Evolutionary conservation across 2,329 filamentous ascomycete genomes (phyloP), one percentile per base, ranked within the genome.

Genomic region (Periconia digitata): DNA sequence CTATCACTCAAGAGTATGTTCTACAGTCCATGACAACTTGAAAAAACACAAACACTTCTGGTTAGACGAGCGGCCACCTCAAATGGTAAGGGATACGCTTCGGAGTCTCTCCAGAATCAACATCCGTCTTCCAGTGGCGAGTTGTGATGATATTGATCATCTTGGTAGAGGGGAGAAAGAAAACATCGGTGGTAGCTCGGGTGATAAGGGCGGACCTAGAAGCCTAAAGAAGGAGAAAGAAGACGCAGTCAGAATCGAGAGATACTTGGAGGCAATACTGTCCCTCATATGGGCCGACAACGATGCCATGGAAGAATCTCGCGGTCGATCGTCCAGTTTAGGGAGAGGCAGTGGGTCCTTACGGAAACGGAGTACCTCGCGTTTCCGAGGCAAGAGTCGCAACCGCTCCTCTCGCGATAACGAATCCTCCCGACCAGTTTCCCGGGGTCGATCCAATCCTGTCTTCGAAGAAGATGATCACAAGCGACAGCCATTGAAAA

Each of bases 101-200:
- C 42, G 32, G 2, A 54, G 40, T 17, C 47, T 60, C 17, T 59
- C 50, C 3, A 59, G 53, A 21, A 23, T 65, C 1, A 50, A 56
- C 21, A 41, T 65, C 20, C 56, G 60, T 20, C 52, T 65, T n/a
- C 59, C 62, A 6, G 58, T 63, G 2, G 58, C 60, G 6, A 58
- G 56, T 18, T 55, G 53, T 8, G 60, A 63, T 37, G 44, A 56
- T 4, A 40, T 43, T 18, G 43, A 40, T 8, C 45, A 46, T 24
- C 52, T 51, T 10, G 59, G 55, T 13, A 50, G 54, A 20, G 50
- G 51, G 6, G 55, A 60, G 36, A 32, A 54, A 24, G 49, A 59
- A 24, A 59, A 55, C 55, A 59, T 60, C 51, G 58, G 59, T 41
- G 58, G 58, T 7, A 59, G 58, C 24, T 54, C 58, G 44, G 58